Base-by-base conservation (phyloP, 2,329 filamentous ascomycete genomes). In the Diaporthe caulivora region DNA sequence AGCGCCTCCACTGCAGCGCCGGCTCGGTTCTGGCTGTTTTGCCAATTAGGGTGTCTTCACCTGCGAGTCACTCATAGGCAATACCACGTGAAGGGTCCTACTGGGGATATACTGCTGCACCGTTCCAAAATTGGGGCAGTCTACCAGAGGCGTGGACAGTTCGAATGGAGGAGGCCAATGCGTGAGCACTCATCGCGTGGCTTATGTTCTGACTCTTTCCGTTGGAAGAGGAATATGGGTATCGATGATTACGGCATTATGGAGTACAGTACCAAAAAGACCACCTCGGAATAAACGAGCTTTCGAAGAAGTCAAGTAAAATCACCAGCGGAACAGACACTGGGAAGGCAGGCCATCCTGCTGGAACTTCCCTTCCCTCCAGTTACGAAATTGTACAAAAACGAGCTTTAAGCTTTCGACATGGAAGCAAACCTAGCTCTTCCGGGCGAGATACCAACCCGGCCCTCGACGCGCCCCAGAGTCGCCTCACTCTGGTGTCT, bases 401-500 rank as follows among this genome's bases (percentile, higher is more conserved):
- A 44, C 6, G 44, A 42, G 24, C 40, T 42, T 18, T n/a, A 18
- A 18, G 10, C 34, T 34, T 31, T 13, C 24, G 15, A 21, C n/a
- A 34, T 24, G 44, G n/a, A 26, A 47, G 29, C 29, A 40, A 34
- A 53, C 29, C 3, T 15, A 29, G 2, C 44, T 26, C 31, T 29
- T 40, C 17, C 31, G n/a, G 21, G 34, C 18, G n/a, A 26, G 31
- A 37, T 6, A 37, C 44, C 60, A 17, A 31, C n/a, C 62, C n/a
- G 6, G 7, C 54, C 51, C 8, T 49, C 8, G 11, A 24, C 34
- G 11, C 18, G 18, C 24, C 34, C 17, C 7, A 17, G 34, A 1
- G 1, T 37, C 26, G 71, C 51, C 73, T 54, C 77, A 78, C 47
- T 78, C 73, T 13, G 81, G 81, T 17, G 82, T 83, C 70, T 82